phyloP scores from a whole-genome alignment of 176 grass and related monocot genomes.

The Microstegium vimineum region DNA sequence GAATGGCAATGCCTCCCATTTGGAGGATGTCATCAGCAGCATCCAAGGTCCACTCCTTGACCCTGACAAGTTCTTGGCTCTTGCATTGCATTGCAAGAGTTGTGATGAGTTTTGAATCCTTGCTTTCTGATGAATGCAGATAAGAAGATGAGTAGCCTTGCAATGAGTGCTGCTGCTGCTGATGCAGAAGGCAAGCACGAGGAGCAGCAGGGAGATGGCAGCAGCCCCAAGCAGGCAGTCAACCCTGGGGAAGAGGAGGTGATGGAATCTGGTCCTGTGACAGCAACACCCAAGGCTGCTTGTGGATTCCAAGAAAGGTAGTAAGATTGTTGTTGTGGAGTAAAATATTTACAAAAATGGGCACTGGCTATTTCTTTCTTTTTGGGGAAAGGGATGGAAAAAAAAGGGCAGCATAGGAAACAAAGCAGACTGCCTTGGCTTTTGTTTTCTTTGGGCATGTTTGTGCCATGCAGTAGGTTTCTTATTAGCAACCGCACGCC shows the following conservation, averaged over 20 bases:
- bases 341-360: constrained; percentile 23
- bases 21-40: not conserved
- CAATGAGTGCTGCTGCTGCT: constrained; percentile 12
- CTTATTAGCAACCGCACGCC: too few species aligned
- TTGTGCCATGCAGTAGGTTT: too few species aligned
- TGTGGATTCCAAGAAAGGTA: constrained; percentile 70
- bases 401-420: not conserved
- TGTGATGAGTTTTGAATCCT: too few species aligned
- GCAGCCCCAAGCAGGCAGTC: constrained; percentile 39
- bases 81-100: not conserved
- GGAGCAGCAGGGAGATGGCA: constrained; percentile 21
- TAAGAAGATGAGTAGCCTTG: constrained; percentile 37
- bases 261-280: constrained; percentile 38
- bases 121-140: constrained; percentile 48
- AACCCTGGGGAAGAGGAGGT: constrained; percentile 39
- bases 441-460: not conserved
- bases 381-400: constrained; percentile 29
- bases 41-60: not conserved
- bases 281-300: constrained; percentile 36
- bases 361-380: constrained; percentile 29
- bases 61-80: not conserved
- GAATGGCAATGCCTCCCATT: not conserved
- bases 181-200: constrained; percentile 11
- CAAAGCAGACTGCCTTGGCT: constrained; percentile 2
- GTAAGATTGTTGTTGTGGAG: constrained; percentile 14